phyloP scores from a whole-genome alignment of 192 early-diverging fungal genomes.

The Coemansia sp. region DNA sequence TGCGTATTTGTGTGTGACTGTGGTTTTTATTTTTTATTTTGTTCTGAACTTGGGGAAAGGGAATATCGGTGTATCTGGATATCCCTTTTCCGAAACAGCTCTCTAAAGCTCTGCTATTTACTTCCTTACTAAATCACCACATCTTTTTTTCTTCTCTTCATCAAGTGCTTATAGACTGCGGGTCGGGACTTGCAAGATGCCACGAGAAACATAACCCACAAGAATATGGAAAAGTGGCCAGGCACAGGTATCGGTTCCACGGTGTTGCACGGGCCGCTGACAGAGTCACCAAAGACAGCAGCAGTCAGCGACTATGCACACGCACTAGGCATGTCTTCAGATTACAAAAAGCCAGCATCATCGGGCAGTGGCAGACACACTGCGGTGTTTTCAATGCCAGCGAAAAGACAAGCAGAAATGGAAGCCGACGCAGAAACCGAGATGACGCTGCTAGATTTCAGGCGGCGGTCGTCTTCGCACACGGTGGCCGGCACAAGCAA shows the following conservation, averaged over 20 bases:
- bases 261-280: conserved; percentile 2
- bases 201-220: not conserved
- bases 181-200: not conserved
- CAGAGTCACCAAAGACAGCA: conserved; percentile 20
- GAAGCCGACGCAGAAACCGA: not conserved
- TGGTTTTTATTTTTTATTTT: too few relatives aligned
- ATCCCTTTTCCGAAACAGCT: too few relatives aligned
- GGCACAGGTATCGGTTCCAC: not conserved
- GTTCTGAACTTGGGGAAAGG: too few relatives aligned
- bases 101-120: too few relatives aligned
- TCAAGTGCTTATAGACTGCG: too few relatives aligned
- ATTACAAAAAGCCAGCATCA: not conserved
- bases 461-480: conserved; percentile 36
- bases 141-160: too few relatives aligned
- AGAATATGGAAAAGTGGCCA: not conserved
- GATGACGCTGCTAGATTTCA: conserved; percentile 14
- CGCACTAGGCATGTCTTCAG: not conserved
- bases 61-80: too few relatives aligned
- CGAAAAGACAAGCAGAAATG: not conserved
- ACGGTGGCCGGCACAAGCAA: conserved; percentile 13
- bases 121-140: too few relatives aligned
- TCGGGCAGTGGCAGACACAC: not conserved
- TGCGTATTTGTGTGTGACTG: too few relatives aligned
- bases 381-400: not conserved
- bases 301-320: not conserved